Evolutionary conservation across 495 filamentous ascomycete species (phyloP).

Genomic region (Sporormia fimetaria): DNA sequence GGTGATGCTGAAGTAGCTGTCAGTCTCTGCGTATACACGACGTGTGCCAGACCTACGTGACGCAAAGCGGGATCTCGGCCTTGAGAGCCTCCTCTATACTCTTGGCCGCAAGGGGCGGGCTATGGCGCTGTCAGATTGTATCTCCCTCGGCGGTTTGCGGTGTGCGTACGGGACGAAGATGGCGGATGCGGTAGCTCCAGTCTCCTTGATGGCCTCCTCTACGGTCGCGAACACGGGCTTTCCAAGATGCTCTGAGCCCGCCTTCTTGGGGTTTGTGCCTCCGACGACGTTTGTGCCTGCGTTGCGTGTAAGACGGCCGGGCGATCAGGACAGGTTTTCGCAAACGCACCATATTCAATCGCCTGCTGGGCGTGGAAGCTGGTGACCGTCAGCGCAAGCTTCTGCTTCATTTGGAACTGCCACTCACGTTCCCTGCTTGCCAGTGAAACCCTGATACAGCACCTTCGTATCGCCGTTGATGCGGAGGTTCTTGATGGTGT

Average conservation of each 20-base stretch:
- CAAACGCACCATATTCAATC: constrained; percentile 78
- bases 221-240: constrained; percentile 90
- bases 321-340: constrained; percentile 12
- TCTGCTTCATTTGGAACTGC: background rate
- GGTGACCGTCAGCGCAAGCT: constrained; percentile 32
- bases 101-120: constrained; percentile 78
- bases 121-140: constrained; percentile 32
- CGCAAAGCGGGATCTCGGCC: constrained; percentile 84
- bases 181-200: constrained; percentile 79
- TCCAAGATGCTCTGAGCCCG: constrained; percentile 76
- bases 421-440: constrained; percentile 95
- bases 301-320: constrained; percentile 31
- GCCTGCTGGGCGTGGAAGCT: constrained; percentile 97
- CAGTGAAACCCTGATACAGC: constrained; percentile 95
- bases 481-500: constrained; percentile 80
- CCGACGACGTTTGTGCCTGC: constrained; percentile 93
- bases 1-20: constrained; percentile 55
- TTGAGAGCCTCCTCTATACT: constrained; percentile 94
- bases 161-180: constrained; percentile 87
- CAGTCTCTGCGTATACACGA: background rate
- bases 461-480: constrained; percentile 89
- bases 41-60: constrained; percentile 48
- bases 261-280: constrained; percentile 98
- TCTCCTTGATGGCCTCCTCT: constrained; percentile 77
- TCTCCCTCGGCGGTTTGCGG: background rate